Percentiles rank a stretch among this genome's conserved stretches.
phyloP scores from a whole-genome alignment of 208 protist genomes.

The Leishmania gerbilli region DNA sequence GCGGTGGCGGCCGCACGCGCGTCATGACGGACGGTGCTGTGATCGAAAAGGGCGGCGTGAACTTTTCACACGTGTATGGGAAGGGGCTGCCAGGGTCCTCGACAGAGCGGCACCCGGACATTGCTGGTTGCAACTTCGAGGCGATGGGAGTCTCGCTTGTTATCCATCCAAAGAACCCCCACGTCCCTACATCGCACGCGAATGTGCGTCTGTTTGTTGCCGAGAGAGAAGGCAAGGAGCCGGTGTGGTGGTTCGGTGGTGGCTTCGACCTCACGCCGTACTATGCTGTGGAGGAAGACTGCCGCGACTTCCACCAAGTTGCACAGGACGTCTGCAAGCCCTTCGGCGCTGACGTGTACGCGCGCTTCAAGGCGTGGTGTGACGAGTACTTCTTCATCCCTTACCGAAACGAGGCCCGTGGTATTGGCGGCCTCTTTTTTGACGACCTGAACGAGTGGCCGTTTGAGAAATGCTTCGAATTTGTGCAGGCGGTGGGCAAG shows the following conservation, averaged over 20 bases:
- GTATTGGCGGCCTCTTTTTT: slow-evolving; percentile 89
- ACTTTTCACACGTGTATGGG: slow-evolving; percentile 72
- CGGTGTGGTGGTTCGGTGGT: slow-evolving; percentile 91
- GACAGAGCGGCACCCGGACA: slow-evolving; percentile 40
- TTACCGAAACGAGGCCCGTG: slow-evolving; percentile 76
- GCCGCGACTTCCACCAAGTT: slow-evolving; percentile 60
- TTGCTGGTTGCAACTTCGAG: slow-evolving; percentile 52
- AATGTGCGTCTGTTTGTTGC: slow-evolving; percentile 90
- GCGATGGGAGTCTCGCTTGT: slow-evolving; percentile 85
- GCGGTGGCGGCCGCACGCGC: slow-evolving; percentile 61
- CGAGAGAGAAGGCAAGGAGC: slow-evolving; percentile 36
- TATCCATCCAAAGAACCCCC: slow-evolving; percentile 81
- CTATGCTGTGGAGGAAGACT: slow-evolving; percentile 72
- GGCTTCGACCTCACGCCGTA: slow-evolving; percentile 91
- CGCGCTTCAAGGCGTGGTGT: slow-evolving; percentile 71
- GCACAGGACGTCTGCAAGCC: slow-evolving; percentile 54
- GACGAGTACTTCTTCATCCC: slow-evolving; percentile 86
- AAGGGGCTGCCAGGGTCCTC: slow-evolving; percentile 44
- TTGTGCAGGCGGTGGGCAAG: slow-evolving; percentile 47
- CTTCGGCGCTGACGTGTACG: slow-evolving; percentile 56
- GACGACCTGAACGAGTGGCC: slow-evolving; percentile 65
- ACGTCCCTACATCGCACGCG: slow-evolving; percentile 84
- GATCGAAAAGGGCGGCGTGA: slow-evolving; percentile 83
- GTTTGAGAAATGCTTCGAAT: slow-evolving; percentile 63
- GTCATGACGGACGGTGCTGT: slow-evolving; percentile 51